Conservation (phyloP, 106 monocot genomes). For the Platanthera guangdongensis region DNA sequence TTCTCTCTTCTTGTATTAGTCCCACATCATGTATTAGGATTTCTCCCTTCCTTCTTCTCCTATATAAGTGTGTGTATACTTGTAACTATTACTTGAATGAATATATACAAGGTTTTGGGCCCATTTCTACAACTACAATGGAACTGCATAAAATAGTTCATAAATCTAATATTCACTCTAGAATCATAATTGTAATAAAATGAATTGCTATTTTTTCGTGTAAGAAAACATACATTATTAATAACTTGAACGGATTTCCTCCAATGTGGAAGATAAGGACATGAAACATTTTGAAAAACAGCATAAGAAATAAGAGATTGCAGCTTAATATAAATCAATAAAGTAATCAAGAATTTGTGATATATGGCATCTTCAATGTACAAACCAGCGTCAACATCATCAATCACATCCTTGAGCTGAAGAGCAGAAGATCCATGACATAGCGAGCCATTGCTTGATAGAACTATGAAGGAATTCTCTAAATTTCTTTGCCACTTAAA, state of each 20-base stretch:
- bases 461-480: conserved; percentile 43
- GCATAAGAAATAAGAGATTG: background rate
- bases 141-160: background rate
- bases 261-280: background rate
- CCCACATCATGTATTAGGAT: no score
- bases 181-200: background rate
- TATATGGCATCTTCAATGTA: conserved; percentile 1
- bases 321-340: background rate
- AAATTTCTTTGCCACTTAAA: conserved; percentile 56
- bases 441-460: conserved; percentile 47
- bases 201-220: background rate
- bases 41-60: no score
- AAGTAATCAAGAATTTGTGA: background rate
- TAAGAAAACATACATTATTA: background rate
- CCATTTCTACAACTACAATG: no score
- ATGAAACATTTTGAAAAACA: background rate
- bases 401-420: conserved; percentile 42
- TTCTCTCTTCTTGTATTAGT: no score
- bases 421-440: conserved; percentile 34
- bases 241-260: background rate
- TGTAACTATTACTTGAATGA: no score
- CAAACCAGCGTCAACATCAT: conserved; percentile 75
- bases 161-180: background rate
- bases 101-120: no score
- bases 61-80: no score